Evolutionary conservation across 176 grass and related monocot species (phyloP).

Genomic region (Oryza meridionalis): DNA sequence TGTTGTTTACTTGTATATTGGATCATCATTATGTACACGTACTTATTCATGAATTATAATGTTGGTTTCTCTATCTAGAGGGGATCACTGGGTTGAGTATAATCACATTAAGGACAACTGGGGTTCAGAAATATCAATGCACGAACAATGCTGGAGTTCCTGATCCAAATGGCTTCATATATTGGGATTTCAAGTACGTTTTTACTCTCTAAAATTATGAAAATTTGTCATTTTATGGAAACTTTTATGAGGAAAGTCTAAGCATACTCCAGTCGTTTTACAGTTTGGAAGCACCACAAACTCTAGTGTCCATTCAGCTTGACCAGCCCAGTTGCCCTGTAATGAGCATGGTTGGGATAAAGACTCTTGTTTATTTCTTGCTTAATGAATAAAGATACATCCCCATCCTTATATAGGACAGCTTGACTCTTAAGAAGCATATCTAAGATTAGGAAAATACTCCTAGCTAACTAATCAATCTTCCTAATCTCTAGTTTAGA

Average conservation of each 20-base stretch:
- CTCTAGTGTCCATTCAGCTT: slow-evolving; percentile 2
- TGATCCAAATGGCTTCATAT: slow-evolving; percentile 79
- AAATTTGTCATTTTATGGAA: slow-evolving; percentile 7
- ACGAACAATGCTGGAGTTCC: slow-evolving; percentile 97
- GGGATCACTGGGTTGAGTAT: slow-evolving; percentile 86
- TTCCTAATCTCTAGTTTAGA: too few species aligned
- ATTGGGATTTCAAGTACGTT: slow-evolving; percentile 98
- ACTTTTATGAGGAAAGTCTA: neutral
- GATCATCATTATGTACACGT: slow-evolving; percentile 20
- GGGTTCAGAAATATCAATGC: slow-evolving; percentile 78
- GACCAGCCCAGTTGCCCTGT: neutral
- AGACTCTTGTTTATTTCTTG: neutral
- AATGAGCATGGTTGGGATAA: neutral
- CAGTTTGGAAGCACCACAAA: neutral
- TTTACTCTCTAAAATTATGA: slow-evolving; percentile 22
- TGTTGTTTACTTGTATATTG: slow-evolving; percentile 19
- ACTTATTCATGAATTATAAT: slow-evolving; percentile 18
- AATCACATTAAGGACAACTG: slow-evolving; percentile 85
- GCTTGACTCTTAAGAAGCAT: too few species aligned
- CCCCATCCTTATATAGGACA: too few species aligned
- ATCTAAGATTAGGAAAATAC: too few species aligned
- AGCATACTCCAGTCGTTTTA: neutral
- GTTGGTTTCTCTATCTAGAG: slow-evolving; percentile 49
- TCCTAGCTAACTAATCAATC: too few species aligned
- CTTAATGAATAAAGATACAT: too few species aligned